These are phyloP conservation scores for Gaeumannomyces tritici DNA, from an alignment of 2,329 filamentous ascomycete species.

Conservation along the genomic window DNA sequence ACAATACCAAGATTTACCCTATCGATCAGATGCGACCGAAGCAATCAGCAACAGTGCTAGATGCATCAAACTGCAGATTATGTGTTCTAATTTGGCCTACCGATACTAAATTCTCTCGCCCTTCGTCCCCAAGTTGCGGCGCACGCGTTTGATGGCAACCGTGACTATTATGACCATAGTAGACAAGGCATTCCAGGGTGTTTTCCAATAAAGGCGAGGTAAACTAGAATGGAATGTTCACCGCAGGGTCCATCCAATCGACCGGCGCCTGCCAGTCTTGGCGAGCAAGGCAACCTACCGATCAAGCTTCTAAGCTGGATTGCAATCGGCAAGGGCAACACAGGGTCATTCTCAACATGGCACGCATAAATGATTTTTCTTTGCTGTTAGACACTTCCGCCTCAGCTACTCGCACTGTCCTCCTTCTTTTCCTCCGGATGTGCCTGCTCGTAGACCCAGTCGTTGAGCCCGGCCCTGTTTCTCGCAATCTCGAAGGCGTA, in stretches of 20 bases:
- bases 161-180: too few relatives aligned
- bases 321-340: neutral
- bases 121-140: too few relatives aligned
- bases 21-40: neutral
- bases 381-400: neutral
- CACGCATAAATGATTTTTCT: neutral
- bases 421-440: slow-evolving; percentile 42
- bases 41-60: neutral
- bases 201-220: too few relatives aligned
- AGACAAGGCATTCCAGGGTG: too few relatives aligned
- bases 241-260: too few relatives aligned
- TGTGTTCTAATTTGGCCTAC: too few relatives aligned
- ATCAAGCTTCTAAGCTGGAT: too few relatives aligned
- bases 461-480: slow-evolving; percentile 83
- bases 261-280: too few relatives aligned
- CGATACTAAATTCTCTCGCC: too few relatives aligned
- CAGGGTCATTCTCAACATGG: neutral
- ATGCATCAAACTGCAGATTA: neutral
- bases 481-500: slow-evolving; percentile 44
- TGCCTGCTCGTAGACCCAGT: slow-evolving; percentile 89
- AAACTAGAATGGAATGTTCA: too few relatives aligned
- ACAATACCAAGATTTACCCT: neutral
- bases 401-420: neutral
- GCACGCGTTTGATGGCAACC: too few relatives aligned
- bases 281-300: too few relatives aligned